Evolutionary conservation across 352 stramenopile species (phyloP), one percentile per base, ranked within the genome.

Genomic region (Phytophthora hibernalis): DNA sequence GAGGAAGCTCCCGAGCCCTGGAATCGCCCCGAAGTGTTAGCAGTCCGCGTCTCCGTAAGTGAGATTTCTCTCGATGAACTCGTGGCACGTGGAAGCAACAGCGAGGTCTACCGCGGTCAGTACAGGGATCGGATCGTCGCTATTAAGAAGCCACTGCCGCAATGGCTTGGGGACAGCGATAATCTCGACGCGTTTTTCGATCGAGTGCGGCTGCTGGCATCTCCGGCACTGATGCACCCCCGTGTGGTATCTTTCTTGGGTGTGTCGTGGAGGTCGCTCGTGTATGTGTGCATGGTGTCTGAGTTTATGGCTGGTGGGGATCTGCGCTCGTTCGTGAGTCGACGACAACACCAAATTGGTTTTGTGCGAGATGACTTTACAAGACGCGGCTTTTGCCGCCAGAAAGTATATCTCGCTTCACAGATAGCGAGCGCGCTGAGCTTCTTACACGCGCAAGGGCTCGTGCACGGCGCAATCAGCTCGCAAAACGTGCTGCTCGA

Each of bases 281-380:
- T 61, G 26, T 81, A 90, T 30, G 50, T 90, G 31, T 81, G 71
- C 35, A 67, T 79, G 33, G 61, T 90, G 42, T 83, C 69, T 21
- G 81, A 88, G 59, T 88, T 85, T 51, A 87, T 90, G 81, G 73
- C 74, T 57, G 60, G 69, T 20, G 77, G 81, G 7, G 80, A 90
- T 54, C 59, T 90, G 13, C 70, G 74, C 10, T 69, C 66, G 4
- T 66, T 87, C 12, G 37, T 90, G 4, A 53, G n/a, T 54, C 54
- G 54, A 81, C 71, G 70, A 65, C 50, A 68, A 54, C 35, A 76
- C 47, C 47, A 70, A 64, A 8, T 44, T 60, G 44, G 51, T 59
- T 6, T 49, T 33, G 16, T 26, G 15, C 52, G 37, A 35, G 57
- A 69, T 20, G 38, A 50, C 28, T 60, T 64, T 1, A 40, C 30